Base-by-base conservation (phyloP, 164 flowering plant genomes). In the Euptelea pleiosperma region DNA sequence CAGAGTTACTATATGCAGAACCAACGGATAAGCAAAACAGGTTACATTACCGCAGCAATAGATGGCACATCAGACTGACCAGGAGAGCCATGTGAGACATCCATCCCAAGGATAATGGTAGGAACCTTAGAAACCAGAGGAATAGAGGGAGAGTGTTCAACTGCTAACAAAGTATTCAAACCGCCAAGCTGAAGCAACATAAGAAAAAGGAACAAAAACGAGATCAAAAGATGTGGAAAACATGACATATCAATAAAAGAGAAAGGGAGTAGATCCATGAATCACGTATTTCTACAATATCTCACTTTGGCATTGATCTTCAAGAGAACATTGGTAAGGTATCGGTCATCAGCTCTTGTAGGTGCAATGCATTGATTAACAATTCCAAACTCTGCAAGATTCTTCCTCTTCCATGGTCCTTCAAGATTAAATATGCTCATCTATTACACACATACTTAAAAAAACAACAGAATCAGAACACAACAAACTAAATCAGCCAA, bases 11-110 rank as follows among this genome's bases (percentile, higher is more conserved):
- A n/a, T n/a, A n/a, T n/a, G n/a, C n/a, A n/a, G n/a, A n/a, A n/a
- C n/a, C n/a, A n/a, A n/a, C n/a, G n/a, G 40, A 21, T 8, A 60
- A 35, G 12, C 37, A 39, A 11, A 7, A n/a, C n/a, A n/a, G 4
- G 43, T 57, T 30, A 46, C 50, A 11, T 61, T 85, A 92, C 98
- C 61, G 98, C 97, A 41, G 98, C 96, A 75, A 89, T 79, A 3
- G 98, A 89, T 26, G 98, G 98, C 6, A 84, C 64, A 64, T 86
- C 96, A 31, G 97, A 77, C 16, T 80, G 96, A 25, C 97, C 94
- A 41, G 97, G 96, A 24, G 96, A 87, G 19, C 97, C 98, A 78
- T 93, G 96, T 0, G 97, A 93, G 0, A 93, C 98, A 74, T 90
- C 97, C 97, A 93, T 93, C 1, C 98, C 98, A 65, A 93, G 65